Evolutionary conservation across 2,329 filamentous ascomycete species (phyloP), one percentile per base, ranked within the genome.

Genomic region (Diaporthe vaccinii): DNA sequence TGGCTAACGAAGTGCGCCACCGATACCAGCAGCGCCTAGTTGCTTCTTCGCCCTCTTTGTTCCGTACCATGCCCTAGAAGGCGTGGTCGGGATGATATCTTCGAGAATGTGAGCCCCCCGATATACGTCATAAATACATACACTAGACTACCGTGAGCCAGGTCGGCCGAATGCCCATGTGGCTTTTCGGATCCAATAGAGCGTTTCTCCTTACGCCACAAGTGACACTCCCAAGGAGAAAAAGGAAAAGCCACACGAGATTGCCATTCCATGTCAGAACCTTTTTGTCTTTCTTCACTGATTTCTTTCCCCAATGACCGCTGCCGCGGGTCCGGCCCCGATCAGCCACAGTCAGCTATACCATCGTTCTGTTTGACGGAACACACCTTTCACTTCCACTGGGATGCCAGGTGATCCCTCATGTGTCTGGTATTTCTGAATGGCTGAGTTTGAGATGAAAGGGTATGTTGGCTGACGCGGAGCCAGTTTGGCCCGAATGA

Each of bases 121-220:
- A 39, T 28, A 53, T 15, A 34, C 17, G 22, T 17, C 20, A 46
- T 20, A 25, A 36, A 53, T 34, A 3, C 46, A 39, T 68, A 31
- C 22, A 44, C 59, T 31, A 31, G 41, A 49, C 28, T 58, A 34
- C 31, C 34, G 39, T 55, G 65, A 17, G n/a, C 34, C 65, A 28
- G 34, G 65, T 49, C 65, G 17, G n/a, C n/a, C n/a, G 15, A 28
- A 31, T 53, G n/a, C n/a, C n/a, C n/a, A n/a, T n/a, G n/a, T n/a
- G 49, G 46, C 65, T 41, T 55, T 15, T 39, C 31, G 8, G 14
- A 55, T 69, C 36, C 65, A 55, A 69, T 69, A 69, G 65, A 69
- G 65, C 31, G 65, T 69, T 69, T 55, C 46, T 20, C 8, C 65
- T 55, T 28, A 28, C 1, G 49, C 65, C 65, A 61, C 12, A 25